Conservation (phyloP, 306 rosid genomes). For the Elaeagnus macrophylla region DNA sequence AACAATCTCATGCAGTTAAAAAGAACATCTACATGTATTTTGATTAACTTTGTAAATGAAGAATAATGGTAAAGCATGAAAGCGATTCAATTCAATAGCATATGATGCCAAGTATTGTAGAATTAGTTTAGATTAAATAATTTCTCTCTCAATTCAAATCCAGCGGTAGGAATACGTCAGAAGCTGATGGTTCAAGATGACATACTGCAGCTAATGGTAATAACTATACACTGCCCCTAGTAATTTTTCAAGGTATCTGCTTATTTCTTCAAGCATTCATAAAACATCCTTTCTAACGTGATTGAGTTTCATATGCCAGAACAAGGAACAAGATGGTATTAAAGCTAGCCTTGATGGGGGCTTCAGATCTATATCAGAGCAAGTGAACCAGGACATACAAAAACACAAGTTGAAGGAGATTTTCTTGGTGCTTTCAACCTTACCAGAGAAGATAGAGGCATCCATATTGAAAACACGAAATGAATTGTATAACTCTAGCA, state of each 20-base stretch:
- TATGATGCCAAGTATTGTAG: background rate
- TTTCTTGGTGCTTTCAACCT: constrained; percentile 48
- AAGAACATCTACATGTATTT: background rate
- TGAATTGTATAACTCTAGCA: constrained; percentile 36
- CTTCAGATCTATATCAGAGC: constrained; percentile 56
- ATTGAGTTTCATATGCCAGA: constrained; percentile 38
- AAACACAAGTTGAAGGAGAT: constrained; percentile 60
- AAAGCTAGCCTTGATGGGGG: constrained; percentile 55
- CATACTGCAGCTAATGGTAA: constrained; percentile 69
- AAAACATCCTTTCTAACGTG: constrained; percentile 18
- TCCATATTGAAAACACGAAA: constrained; percentile 41
- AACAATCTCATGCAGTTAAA: background rate
- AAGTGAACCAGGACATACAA: constrained; percentile 32
- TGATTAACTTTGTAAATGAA: background rate
- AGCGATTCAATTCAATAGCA: background rate
- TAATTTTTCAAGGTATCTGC: constrained; percentile 1
- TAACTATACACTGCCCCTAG: background rate
- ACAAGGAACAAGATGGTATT: constrained; percentile 68
- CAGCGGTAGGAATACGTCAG: constrained; percentile 72
- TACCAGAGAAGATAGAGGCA: constrained; percentile 55
- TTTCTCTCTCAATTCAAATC: constrained; percentile 18
- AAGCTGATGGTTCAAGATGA: constrained; percentile 60
- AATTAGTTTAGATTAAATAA: background rate
- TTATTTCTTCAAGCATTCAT: too few relatives aligned
- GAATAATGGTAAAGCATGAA: background rate